Conservation (phyloP, 192 early-diverging fungal genomes). For the Obelidium mucronatum region DNA sequence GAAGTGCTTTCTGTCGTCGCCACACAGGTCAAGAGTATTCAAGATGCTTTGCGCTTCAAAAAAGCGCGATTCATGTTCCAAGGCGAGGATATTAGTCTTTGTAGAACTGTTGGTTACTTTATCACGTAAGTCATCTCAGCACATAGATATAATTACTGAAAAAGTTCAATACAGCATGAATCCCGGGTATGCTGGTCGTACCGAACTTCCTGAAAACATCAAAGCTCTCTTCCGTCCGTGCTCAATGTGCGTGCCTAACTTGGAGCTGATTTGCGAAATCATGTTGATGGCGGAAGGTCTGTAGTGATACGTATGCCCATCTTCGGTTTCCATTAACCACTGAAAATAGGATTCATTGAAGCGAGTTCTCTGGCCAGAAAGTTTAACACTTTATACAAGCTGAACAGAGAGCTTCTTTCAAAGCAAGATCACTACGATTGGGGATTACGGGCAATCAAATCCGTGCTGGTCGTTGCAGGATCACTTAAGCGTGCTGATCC, state of each 20-base stretch:
- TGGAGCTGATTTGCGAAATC: conserved; percentile 75
- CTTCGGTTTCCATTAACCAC: neutral
- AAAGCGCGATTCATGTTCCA: conserved; percentile 74
- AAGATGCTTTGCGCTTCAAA: conserved; percentile 68
- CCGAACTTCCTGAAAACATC: conserved; percentile 73
- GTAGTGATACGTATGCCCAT: neutral
- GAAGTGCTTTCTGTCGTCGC: conserved; percentile 73
- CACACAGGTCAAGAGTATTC: conserved; percentile 72
- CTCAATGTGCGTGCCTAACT: conserved; percentile 70
- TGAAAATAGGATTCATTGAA: conserved; percentile 59
- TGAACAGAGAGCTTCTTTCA: conserved; percentile 67
- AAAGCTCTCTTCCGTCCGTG: conserved; percentile 73
- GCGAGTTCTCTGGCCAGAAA: conserved; percentile 67
- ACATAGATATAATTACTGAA: too few relatives aligned
- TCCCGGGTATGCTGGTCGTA: conserved; percentile 71
- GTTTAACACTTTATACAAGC: conserved; percentile 72
- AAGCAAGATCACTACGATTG: conserved; percentile 78
- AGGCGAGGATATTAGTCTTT: conserved; percentile 68
- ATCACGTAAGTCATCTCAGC: too few relatives aligned
- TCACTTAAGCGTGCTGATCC: conserved; percentile 68
- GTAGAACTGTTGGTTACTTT: conserved; percentile 63
- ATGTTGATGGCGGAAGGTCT: conserved; percentile 74
- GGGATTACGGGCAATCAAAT: conserved; percentile 73
- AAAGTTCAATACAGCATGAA: too few relatives aligned
- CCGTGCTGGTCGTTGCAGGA: conserved; percentile 71